phyloP scores from a whole-genome alignment of 257 asterid species.

The Jasminum sambac region DNA sequence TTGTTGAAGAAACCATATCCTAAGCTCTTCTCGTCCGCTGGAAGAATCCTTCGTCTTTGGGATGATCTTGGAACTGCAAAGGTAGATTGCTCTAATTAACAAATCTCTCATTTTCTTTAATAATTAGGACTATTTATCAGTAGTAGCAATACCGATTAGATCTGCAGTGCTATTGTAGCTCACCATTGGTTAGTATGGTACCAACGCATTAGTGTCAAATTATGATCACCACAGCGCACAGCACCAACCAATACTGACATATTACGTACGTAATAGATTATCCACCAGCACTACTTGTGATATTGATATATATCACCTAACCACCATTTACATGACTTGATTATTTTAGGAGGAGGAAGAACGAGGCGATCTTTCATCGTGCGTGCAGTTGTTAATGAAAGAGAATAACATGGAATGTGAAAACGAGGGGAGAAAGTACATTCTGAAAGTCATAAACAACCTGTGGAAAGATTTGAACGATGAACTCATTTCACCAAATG shows the following conservation, averaged over 20 bases:
- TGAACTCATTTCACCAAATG: constrained; percentile 36
- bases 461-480: constrained; percentile 64
- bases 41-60: constrained; percentile 73
- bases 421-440: constrained; percentile 45
- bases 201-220: no score
- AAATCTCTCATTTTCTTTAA: no score
- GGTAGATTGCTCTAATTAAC: constrained; percentile 33
- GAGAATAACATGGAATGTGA: constrained; percentile 46
- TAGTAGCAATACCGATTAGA: no score
- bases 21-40: constrained; percentile 56
- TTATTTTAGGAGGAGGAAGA: constrained; percentile 59
- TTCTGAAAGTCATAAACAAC: constrained; percentile 39
- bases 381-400: constrained; percentile 50
- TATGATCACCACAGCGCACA: no score
- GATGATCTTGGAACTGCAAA: constrained; percentile 71
- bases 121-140: no score
- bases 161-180: no score
- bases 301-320: no score
- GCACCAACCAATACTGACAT: no score
- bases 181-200: no score
- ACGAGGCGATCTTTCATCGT: constrained; percentile 67
- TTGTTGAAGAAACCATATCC: constrained; percentile 53
- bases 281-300: no score
- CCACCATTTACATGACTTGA: no score
- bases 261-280: no score